Evolutionary conservation across 805 yeast species (phyloP), one percentile per base, ranked within the genome.

Genomic region (Starmerella vaccinii): DNA sequence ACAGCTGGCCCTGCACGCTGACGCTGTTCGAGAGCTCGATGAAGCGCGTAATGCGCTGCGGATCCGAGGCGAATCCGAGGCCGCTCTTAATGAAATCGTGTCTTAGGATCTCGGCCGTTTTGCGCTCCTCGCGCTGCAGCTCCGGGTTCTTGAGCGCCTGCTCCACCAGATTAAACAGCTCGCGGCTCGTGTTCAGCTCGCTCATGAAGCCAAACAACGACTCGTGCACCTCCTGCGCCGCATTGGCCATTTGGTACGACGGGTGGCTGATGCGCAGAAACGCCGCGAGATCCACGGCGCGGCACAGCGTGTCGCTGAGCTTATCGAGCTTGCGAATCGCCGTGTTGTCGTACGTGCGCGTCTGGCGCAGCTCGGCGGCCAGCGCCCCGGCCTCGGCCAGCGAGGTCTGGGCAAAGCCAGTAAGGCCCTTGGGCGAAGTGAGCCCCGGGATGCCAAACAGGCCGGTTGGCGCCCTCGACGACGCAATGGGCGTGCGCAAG

Each of bases 191-290:
- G 65, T 92, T 92, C 41, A 92, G 71, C 48, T 82, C 76, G 65
- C 88, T 92, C 98, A 92, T 92, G 65, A 82, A 89, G 61, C 88
- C 95, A 65, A 82, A 90, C 84, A 90, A 78, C 56, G 78, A 72
- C 59, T 86, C 94, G 63, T 90, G 96, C 33, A 92, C 83, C 40
- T 76, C 74, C 61, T 90, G 95, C 1, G 98, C 95, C 1, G 88
- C 89, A 35, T 72, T 73, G 10, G 83, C 73, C 74, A 85, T 87
- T 16, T 70, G 66, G 46, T 70, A 70, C 56, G 81, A 76, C 0
- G 97, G 97, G 63, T 90, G 97, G 1, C 82, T 80, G 22, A 87
- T 88, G 43, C 97, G 71, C 26, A 92, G 78, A 68, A 90, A 90
- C 59, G 89, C 97, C 33, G 95, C 90, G 46, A 90, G 75, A 66